Evolutionary conservation across 2,329 filamentous ascomycete genomes (phyloP), one percentile per base, ranked within the genome.

Genomic region (Purpureocillium takamizusanense): DNA sequence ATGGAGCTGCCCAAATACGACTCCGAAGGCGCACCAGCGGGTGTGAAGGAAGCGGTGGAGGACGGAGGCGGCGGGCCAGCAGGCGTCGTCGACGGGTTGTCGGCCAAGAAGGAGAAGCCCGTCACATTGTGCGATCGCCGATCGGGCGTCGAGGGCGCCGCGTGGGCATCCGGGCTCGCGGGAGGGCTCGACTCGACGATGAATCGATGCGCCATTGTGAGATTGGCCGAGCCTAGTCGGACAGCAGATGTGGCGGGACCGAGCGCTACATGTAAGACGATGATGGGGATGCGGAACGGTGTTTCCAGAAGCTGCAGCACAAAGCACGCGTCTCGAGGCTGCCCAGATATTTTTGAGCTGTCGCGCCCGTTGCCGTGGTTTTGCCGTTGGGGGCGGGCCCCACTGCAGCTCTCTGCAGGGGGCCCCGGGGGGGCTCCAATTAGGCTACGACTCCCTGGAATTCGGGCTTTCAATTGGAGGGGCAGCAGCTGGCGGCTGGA

Each of bases 1-100:
- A 75, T 65, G 29, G 73, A 76, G 56, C 72, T 75, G 40, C 72
- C 68, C 29, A 77, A 55, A 48, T 65, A 76, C 11, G 70, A 70
- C 23, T 65, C 69, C 16, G 74, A 72, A 1, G 74, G 74, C 13
- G 72, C 72, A 40, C 75, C 75, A 13, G 65, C 63, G 2, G 74
- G 72, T 2, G 73, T 76, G 55, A 76, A 76, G 32, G 71, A 74
- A 4, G 66, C 66, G 8, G 65, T 63, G 7, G 71, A 70, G 21
- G 73, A 72, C 1, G 67, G 67, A 9, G 72, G 70, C 21, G 71
- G 70, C 25, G 66, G 66, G 0, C 66, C 72, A 14, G 66, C 67
- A 5, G 74, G 72, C 2, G 73, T 76, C 3, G 70, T 75, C 29
- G 72, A 69, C 7, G 71, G 69, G 36, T 65, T 59, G 8, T 68